phyloP scores from a whole-genome alignment of 2,329 filamentous ascomycete species.

The Fusarium longipes region DNA sequence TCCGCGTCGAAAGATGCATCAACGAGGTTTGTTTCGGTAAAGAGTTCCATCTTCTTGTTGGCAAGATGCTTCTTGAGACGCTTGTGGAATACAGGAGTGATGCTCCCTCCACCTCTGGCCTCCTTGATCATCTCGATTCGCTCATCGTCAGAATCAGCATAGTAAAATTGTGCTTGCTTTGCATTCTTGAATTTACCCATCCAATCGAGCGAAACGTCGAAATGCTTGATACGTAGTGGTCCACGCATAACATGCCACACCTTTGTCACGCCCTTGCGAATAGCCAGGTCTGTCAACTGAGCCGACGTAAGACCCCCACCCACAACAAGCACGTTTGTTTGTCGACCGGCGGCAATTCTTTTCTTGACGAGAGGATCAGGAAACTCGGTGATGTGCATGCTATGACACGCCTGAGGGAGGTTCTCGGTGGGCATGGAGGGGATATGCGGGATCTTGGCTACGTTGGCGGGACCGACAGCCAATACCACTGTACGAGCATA shows the following conservation, averaged over 20 bases:
- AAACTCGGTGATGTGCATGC: constrained; percentile 70
- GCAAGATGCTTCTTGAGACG: constrained; percentile 71
- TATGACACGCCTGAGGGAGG: constrained; percentile 67
- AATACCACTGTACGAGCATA: constrained; percentile 74
- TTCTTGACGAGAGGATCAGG: constrained; percentile 63
- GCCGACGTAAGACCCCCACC: constrained; percentile 82
- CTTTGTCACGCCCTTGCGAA: constrained; percentile 72
- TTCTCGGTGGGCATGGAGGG: constrained; percentile 48
- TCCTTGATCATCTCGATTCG: constrained; percentile 72
- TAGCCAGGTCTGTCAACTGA: constrained; percentile 75
- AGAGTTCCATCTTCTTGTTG: constrained; percentile 63
- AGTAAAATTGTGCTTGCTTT: constrained; percentile 81
- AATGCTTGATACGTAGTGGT: constrained; percentile 73
- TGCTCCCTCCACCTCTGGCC: constrained; percentile 80
- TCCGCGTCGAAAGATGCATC: constrained; percentile 62
- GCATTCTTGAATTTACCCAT: constrained; percentile 85
- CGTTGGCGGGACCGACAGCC: constrained; percentile 75
- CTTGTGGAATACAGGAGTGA: constrained; percentile 75
- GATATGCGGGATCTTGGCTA: constrained; percentile 60
- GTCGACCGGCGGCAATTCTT: constrained; percentile 61
- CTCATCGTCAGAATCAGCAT: constrained; percentile 76
- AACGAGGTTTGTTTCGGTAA: constrained; percentile 67
- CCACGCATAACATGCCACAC: constrained; percentile 78
- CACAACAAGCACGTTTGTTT: constrained; percentile 76
- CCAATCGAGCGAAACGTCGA: constrained; percentile 82